Percentiles rank a stretch among this genome's conserved stretches.
Conservation (phyloP, 164 flowering plant genomes). For the Nymphaea thermarum region DNA sequence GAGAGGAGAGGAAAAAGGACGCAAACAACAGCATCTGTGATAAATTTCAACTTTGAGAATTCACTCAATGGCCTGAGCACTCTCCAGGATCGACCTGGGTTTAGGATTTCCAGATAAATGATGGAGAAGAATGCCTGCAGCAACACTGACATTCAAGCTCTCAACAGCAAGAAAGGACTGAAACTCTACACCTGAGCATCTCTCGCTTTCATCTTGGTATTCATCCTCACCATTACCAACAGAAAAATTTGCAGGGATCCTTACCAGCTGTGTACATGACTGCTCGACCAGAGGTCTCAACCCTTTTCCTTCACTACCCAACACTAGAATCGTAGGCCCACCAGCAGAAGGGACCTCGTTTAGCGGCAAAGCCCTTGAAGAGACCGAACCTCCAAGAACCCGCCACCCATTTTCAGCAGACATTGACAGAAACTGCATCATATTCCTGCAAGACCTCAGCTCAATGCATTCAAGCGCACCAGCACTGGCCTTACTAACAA, state of each 20-base stretch:
- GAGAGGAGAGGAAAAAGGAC: no score
- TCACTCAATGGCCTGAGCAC: no score
- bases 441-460: constrained; percentile 82
- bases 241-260: constrained; percentile 59
- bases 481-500: constrained; percentile 98
- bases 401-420: constrained; percentile 93
- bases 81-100: no score
- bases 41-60: no score
- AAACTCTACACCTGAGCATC: constrained; percentile 12
- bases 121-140: constrained; percentile 93
- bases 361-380: constrained; percentile 62
- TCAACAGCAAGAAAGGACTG: constrained; percentile 86
- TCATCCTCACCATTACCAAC: constrained; percentile 19
- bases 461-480: constrained; percentile 92
- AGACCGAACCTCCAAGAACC: constrained; percentile 85
- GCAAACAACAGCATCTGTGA: no score
- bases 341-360: constrained; percentile 45
- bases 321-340: constrained; percentile 76
- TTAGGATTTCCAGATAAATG: constrained; percentile 52
- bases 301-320: constrained; percentile 96
- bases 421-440: constrained; percentile 87
- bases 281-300: constrained; percentile 92
- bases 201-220: constrained; percentile 22
- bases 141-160: constrained; percentile 99
- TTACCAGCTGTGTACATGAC: constrained; percentile 69